Conservation (phyloP, 352 stramenopile species). For the Globisporangium paddicum region DNA sequence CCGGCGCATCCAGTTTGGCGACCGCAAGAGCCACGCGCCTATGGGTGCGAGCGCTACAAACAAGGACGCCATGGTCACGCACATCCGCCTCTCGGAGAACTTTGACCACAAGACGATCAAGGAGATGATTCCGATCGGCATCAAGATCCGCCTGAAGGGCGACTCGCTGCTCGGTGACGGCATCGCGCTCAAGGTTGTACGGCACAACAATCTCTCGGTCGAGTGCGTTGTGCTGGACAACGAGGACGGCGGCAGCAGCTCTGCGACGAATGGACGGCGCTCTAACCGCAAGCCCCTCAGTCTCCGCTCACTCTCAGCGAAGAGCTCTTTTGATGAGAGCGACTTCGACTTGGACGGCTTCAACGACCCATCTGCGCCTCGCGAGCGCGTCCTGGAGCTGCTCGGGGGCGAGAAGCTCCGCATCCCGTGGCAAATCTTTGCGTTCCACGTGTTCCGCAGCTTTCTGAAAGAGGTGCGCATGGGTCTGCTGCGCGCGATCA, state of each 20-base stretch:
- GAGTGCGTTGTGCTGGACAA: conserved; percentile 77
- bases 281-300: conserved; percentile 1
- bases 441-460: conserved; percentile 61
- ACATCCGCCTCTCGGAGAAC: conserved; percentile 84
- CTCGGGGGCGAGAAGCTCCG: conserved; percentile 80
- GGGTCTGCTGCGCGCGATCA: conserved; percentile 67
- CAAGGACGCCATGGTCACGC: conserved; percentile 51
- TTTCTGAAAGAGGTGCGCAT: conserved; percentile 73
- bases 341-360: conserved; percentile 18
- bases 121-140: conserved; percentile 84
- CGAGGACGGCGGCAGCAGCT: conserved; percentile 17
- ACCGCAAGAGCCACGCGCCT: conserved; percentile 36
- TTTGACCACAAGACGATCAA: conserved; percentile 90
- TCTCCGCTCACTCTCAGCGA: conserved; percentile 30
- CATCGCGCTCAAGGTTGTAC: conserved; percentile 71
- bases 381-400: conserved; percentile 68
- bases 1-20: conserved; percentile 70
- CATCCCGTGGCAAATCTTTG: conserved; percentile 72
- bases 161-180: conserved; percentile 75
- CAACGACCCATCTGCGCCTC: conserved; percentile 9
- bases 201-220: conserved; percentile 81
- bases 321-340: conserved; percentile 36
- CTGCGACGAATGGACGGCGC: background rate
- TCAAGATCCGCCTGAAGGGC: conserved; percentile 74
- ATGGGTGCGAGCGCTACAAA: conserved; percentile 17